These are phyloP conservation scores for Hypoxylon cercidicola DNA, from an alignment of 495 filamentous ascomycete species.

Conservation along the genomic window DNA sequence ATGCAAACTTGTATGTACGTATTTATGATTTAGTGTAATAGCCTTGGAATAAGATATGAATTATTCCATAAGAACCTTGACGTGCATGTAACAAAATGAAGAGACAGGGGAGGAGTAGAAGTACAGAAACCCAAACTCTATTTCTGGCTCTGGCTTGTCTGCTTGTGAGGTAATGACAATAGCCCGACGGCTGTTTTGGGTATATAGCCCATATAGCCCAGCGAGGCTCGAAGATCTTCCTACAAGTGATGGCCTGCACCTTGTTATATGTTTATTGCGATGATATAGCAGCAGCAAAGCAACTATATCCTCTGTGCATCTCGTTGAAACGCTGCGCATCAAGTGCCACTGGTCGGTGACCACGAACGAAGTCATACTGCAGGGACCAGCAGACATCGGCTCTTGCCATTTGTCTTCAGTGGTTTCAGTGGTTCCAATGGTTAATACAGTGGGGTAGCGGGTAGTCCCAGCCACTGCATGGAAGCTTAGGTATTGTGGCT, in stretches of 20 bases:
- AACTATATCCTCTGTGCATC: background rate
- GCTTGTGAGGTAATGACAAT: constrained; percentile 34
- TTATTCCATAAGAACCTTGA: background rate
- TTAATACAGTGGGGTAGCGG: constrained; percentile 27
- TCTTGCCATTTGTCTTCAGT: constrained; percentile 9
- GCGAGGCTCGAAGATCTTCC: constrained; percentile 30
- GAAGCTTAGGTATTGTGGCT: constrained; percentile 19
- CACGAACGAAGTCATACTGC: constrained; percentile 39
- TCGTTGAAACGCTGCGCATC: constrained; percentile 20
- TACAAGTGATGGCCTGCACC: constrained; percentile 10
- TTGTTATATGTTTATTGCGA: constrained; percentile 18
- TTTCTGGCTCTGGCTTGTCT: too few relatives aligned
- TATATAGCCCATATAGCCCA: constrained; percentile 10
- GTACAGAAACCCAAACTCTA: constrained; percentile 21
- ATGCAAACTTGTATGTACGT: background rate
- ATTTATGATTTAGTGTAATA: constrained; percentile 9
- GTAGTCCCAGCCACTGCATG: constrained; percentile 24
- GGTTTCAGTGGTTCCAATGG: background rate
- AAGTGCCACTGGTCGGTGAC: constrained; percentile 34
- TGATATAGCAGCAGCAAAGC: constrained; percentile 5
- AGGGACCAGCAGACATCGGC: constrained; percentile 35
- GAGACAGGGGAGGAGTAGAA: background rate
- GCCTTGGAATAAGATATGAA: background rate
- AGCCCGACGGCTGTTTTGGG: constrained; percentile 18
- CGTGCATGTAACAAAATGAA: background rate